Evolutionary conservation across 192 early-diverging fungal genomes (phyloP).

Genomic region (Umbelopsis sp.): DNA sequence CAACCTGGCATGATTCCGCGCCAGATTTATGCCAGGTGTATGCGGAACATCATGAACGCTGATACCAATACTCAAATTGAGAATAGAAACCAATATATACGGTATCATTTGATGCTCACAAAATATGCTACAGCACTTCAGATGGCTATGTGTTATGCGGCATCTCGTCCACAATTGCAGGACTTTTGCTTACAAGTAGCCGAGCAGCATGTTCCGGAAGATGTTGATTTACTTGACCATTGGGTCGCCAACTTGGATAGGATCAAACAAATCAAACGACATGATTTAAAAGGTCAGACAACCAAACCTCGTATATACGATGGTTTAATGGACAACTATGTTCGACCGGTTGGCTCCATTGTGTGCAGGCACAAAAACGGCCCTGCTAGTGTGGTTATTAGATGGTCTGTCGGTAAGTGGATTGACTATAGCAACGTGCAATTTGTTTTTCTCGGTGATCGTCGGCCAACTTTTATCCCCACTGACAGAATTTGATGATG

Average conservation of each 20-base stretch:
- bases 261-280: neutral
- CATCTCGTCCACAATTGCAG: neutral
- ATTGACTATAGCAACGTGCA: neutral
- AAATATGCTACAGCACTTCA: neutral
- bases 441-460: neutral
- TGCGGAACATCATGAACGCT: slow-evolving; percentile 15
- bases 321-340: neutral
- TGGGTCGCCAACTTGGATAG: neutral
- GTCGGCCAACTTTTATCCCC: neutral
- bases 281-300: neutral
- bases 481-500: neutral
- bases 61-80: neutral
- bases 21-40: slow-evolving; percentile 5
- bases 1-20: neutral
- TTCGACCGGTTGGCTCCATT: neutral
- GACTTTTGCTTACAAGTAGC: neutral
- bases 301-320: neutral
- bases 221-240: neutral
- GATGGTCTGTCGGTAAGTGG: neutral
- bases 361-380: neutral
- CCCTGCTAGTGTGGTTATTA: neutral
- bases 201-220: neutral
- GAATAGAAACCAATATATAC: neutral
- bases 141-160: slow-evolving; percentile 4
- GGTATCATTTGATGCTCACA: neutral